Conservation (phyloP, 345 rosid species). For the Dimocarpus longan region DNA sequence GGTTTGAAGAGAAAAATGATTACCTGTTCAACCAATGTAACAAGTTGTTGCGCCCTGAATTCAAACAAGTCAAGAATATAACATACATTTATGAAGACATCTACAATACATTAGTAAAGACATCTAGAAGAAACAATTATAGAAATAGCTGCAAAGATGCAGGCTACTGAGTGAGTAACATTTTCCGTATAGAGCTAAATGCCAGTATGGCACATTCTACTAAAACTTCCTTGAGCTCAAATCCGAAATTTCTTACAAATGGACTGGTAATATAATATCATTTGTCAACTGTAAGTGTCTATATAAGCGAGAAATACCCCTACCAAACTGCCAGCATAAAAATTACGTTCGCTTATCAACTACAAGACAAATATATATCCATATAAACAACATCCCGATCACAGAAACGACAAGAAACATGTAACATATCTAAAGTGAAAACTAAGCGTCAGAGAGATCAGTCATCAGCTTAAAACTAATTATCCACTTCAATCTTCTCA, state of each 20-base stretch:
- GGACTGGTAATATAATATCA: neutral
- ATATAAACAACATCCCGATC: neutral
- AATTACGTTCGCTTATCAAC: neutral
- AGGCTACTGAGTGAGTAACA: neutral
- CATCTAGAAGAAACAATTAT: conserved; percentile 42
- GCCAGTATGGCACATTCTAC: neutral
- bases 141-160: conserved; percentile 21
- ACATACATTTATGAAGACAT: conserved; percentile 43
- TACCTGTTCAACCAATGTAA: conserved; percentile 10
- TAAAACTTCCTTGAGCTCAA: neutral
- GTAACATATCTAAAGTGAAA: neutral
- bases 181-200: neutral
- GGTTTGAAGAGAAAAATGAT: neutral
- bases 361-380: neutral
- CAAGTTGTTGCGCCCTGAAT: conserved; percentile 44
- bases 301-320: neutral
- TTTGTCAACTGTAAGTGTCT: neutral
- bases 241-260: neutral
- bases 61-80: conserved; percentile 38
- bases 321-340: neutral
- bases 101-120: conserved; percentile 40
- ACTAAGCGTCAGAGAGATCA: neutral
- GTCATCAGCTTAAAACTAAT: neutral
- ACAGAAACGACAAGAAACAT: neutral
- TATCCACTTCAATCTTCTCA: neutral